These are phyloP conservation scores for Citrullus mucosospermus DNA, from an alignment of 306 rosid species.

Conservation along the genomic window DNA sequence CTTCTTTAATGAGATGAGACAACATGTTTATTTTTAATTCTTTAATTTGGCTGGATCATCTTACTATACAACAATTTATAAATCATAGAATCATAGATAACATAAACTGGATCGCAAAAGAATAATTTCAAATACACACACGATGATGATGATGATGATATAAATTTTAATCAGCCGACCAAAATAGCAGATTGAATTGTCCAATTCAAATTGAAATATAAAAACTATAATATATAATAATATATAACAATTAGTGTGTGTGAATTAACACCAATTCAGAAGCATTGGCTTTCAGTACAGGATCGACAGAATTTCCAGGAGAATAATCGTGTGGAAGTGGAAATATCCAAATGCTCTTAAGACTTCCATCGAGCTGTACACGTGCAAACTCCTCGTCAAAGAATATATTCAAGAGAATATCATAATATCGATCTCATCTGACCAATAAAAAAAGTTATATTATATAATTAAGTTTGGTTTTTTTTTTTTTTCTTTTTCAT, in stretches of 20 bases:
- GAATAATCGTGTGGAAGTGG: constrained; percentile 10
- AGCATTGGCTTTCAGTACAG: background rate
- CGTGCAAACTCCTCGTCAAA: constrained; percentile 23
- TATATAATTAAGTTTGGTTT: no score
- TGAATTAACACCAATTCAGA: background rate
- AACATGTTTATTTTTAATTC: no score
- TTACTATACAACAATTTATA: background rate
- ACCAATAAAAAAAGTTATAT: no score
- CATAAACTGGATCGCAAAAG: background rate
- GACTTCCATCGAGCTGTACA: constrained; percentile 34
- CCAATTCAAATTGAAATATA: background rate
- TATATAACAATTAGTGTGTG: background rate
- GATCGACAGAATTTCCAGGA: background rate
- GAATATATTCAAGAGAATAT: background rate
- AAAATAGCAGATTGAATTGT: background rate
- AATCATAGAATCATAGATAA: background rate
- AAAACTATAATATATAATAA: background rate
- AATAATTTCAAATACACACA: background rate
- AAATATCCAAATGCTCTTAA: constrained; percentile 16
- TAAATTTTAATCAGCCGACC: background rate
- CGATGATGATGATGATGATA: no score
- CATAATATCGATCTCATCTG: background rate
- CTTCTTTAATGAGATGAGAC: no score
- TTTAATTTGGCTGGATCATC: background rate
- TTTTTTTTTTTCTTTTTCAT: no score